Percentiles rank a stretch among this genome's conserved stretches.
Conservation (phyloP, 176 grass and related monocot species). For the Cenchrus purpureus region DNA sequence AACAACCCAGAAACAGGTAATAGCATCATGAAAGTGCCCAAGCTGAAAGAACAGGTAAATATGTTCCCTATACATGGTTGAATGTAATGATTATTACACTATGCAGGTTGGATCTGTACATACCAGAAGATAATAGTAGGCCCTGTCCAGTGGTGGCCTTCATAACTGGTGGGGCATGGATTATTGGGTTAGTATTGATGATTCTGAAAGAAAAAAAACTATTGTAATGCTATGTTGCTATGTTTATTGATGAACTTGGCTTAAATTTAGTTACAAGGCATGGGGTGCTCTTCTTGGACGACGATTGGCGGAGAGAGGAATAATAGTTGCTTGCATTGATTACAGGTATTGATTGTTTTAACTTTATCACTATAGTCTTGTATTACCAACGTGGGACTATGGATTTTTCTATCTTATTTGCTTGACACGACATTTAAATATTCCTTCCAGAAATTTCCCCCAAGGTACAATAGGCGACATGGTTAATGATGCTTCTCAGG, state of each 20-base stretch:
- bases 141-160: slow-evolving; percentile 92
- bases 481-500: slow-evolving; percentile 93
- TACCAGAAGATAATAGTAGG: slow-evolving; percentile 61
- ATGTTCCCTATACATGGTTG: slow-evolving; percentile 14
- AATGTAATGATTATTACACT: slow-evolving; percentile 23
- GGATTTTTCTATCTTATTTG: neutral
- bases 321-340: slow-evolving; percentile 99
- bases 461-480: slow-evolving; percentile 97
- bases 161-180: slow-evolving; percentile 97
- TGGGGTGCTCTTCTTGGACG: slow-evolving; percentile 95
- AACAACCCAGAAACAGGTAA: slow-evolving; percentile 93
- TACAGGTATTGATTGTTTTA: slow-evolving; percentile 69
- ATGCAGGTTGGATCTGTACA: slow-evolving; percentile 91
- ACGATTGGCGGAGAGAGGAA: slow-evolving; percentile 89
- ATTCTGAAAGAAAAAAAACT: slow-evolving; percentile 14
- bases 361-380: slow-evolving; percentile 9
- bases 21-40: neutral
- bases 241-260: slow-evolving; percentile 24
- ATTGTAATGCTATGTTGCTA: neutral
- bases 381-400: neutral
- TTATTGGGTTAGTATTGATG: slow-evolving; percentile 81
- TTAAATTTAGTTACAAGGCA: slow-evolving; percentile 83
- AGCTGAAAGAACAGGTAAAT: neutral
- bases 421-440: slow-evolving; percentile 16
- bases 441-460: slow-evolving; percentile 84